These are phyloP conservation scores for Rhododendron molle DNA, from an alignment of 148 eudicot genomes.

Conservation along the genomic window DNA sequence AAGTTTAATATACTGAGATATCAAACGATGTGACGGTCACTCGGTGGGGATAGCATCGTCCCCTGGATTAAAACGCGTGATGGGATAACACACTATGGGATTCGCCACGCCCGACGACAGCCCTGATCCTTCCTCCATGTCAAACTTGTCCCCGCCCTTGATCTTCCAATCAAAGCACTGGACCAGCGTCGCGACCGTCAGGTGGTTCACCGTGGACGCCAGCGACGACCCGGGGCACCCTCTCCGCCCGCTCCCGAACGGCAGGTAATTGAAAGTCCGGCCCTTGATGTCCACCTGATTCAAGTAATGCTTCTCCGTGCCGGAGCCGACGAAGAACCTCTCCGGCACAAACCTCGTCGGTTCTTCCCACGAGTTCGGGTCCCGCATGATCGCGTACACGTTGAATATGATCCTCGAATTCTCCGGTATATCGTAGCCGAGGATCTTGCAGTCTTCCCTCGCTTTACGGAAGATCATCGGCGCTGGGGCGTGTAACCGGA, in stretches of 20 bases:
- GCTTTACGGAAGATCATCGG: slow-evolving; percentile 23
- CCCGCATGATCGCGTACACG: slow-evolving; percentile 26
- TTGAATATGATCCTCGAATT: slow-evolving; percentile 21
- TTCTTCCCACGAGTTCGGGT: slow-evolving; percentile 28
- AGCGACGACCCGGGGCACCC: slow-evolving; percentile 19
- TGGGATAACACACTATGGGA: slow-evolving; percentile 20
- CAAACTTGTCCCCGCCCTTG: slow-evolving; percentile 8
- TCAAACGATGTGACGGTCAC: background rate
- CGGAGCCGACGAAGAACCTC: slow-evolving; percentile 17
- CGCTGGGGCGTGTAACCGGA: slow-evolving; percentile 30
- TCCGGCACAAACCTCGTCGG: slow-evolving; percentile 34
- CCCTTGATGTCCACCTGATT: slow-evolving; percentile 11
- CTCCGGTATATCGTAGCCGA: slow-evolving; percentile 20
- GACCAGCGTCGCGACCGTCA: slow-evolving; percentile 2
- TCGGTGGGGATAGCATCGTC: background rate
- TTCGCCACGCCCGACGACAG: slow-evolving; percentile 13
- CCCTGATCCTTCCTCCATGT: slow-evolving; percentile 23
- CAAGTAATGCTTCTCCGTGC: background rate
- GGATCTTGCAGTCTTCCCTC: slow-evolving; percentile 25
- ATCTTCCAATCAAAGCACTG: slow-evolving; percentile 24
- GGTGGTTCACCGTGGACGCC: slow-evolving; percentile 12
- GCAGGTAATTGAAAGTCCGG: slow-evolving; percentile 1
- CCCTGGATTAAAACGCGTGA: background rate
- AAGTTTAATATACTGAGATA: no score
- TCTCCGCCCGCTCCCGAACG: slow-evolving; percentile 30